Base-by-base conservation (phyloP, 1,284 basidiomycete genomes). In the Ceratobasidium papillatum region DNA sequence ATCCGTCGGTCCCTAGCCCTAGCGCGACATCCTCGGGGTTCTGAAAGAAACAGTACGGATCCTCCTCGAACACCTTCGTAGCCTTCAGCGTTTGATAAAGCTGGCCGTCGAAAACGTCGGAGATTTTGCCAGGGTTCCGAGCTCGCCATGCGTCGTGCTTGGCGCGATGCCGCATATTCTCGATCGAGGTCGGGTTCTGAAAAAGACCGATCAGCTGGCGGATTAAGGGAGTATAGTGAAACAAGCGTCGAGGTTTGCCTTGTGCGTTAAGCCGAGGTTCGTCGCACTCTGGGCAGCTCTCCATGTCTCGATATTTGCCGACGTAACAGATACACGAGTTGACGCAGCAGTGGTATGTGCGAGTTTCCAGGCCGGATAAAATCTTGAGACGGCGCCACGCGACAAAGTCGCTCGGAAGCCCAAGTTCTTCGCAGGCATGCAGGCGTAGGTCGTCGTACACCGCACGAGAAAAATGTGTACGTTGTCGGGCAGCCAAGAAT, bases 321-420 rank as follows among this genome's bases (percentile, higher is more conserved):
- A 69, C 36, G 14, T 22, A 69, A 25, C 66, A 69, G 0, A 32
- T 22, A 17, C 66, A 69, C 0, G 66, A 69, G 25, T 58, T 58
- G 22, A 69, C 17, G 17, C 66, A 69, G 17, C 34, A 56, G 25
- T 69, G 52, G 38, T 58, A 69, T 34, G 65, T 12, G 4, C 32
- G 51, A 1, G 49, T 34, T 25, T 68, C 65, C 22, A 72, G 43
- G 11, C 41, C 56, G 3, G 69, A 58, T 5, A 72, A 56, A 9
- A 72, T 58, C 27, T 36, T 36, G 32, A 72, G 69, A 1, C 69
- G 54, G 32, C 69, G 69, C 56, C 58, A 72, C 3, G 69, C 69
- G 19, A 72, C 36, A 62, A 72, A 72, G 8, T 72, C 69, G 45
- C 58, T 62, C 9, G 69, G 69, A 32, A 72, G 32, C 7, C 34